Percentiles rank a stretch among this genome's conserved stretches.
These are phyloP conservation scores for Penicillium bovifimosum DNA, from an alignment of 495 filamentous ascomycete species.

Conservation along the genomic window DNA sequence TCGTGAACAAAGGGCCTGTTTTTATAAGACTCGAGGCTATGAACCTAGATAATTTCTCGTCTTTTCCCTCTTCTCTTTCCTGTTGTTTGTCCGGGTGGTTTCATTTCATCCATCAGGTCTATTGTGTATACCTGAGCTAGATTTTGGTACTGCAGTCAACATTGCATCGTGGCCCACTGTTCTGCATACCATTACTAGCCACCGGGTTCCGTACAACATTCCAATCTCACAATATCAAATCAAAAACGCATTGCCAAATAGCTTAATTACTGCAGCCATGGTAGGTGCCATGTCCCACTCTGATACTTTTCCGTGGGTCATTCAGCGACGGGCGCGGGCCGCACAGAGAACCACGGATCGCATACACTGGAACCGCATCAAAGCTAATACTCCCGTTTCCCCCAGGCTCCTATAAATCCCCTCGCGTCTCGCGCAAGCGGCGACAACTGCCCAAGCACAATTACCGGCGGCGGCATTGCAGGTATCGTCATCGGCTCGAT, in stretches of 20 bases:
- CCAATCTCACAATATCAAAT: neutral
- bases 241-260: neutral
- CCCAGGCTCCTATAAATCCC: constrained; percentile 15
- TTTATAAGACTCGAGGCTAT: constrained; percentile 7
- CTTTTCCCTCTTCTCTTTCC: neutral
- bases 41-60: neutral
- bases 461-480: constrained; percentile 51
- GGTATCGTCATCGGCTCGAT: constrained; percentile 58
- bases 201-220: neutral
- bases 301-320: neutral
- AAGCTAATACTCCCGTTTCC: neutral
- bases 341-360: constrained; percentile 4
- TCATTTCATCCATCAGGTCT: neutral
- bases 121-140: neutral
- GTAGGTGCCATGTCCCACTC: neutral
- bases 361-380: neutral
- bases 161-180: constrained; percentile 2
- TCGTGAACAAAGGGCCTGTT: neutral
- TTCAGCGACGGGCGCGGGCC: neutral
- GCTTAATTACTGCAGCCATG: neutral
- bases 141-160: neutral
- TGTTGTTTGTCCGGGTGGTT: neutral
- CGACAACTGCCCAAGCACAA: constrained; percentile 31
- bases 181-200: constrained; percentile 3
- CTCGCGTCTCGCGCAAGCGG: constrained; percentile 20